Base-by-base conservation (phyloP, 768 basidiomycete species). In the Lactifluus piperatus region DNA sequence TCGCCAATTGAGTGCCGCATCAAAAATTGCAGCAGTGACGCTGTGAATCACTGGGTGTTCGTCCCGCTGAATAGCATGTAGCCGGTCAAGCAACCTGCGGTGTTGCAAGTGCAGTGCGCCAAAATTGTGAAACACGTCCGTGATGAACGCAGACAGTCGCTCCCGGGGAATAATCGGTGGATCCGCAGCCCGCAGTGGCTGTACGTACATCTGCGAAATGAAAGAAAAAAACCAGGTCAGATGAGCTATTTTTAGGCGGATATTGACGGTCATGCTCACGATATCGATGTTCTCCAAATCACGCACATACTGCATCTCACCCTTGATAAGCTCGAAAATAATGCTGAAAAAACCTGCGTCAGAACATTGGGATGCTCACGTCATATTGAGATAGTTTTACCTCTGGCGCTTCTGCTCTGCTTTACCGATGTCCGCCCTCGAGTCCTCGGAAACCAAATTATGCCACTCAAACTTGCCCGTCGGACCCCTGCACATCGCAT, bases 251-350 rank as follows among this genome's bases (percentile, higher is more conserved):
- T n/a, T n/a, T n/a, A n/a, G n/a, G n/a, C n/a, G 11, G 27, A 2
- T 5, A 43, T 16, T 34, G 29, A 56, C 41, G n/a, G 22, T 30
- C 10, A 11, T 11, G 26, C 82, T 11, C 66, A 93, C 92, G 61
- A 76, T 76, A 60, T 88, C 85, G 46, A 97, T 86, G 56, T 85
- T 88, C 71, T 93, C 89, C 58, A 97, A 72, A 75, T 97, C 93
- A 65, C 85, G 89, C 27, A 95, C 93, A 68, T 94, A 97, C 27
- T 84, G 83, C 91, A 95, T 95, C 71, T 97, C 93, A 63, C 90
- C 89, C 71, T 95, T 91, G 71, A 97, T 95, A 62, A 95, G 71
- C 74, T 97, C 93, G 67, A 94, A 97, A 51, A 95, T 93, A 66
- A 93, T 84, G 45, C 91, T 93, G 63, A 37, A 11, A 16, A 32